Conservation (phyloP, 2,329 filamentous ascomycete species). For the Phoma sp. region DNA sequence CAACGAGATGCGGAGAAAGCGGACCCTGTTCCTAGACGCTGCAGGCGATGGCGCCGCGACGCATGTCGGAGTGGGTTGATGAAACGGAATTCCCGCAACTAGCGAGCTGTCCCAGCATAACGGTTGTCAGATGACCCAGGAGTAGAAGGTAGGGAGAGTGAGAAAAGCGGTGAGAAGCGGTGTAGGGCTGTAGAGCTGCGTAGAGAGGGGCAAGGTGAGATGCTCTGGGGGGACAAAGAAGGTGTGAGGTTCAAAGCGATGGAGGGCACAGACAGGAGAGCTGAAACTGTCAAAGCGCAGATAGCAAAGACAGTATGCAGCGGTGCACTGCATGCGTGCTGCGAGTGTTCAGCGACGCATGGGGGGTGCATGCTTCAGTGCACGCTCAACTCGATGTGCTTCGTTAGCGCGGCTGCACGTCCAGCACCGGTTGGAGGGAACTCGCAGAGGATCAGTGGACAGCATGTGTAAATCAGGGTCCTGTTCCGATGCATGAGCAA, state of each 20-base stretch:
- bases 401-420: slow-evolving; percentile 5
- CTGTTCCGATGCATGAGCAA: slow-evolving; percentile 17
- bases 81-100: slow-evolving; percentile 28
- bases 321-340: slow-evolving; percentile 9
- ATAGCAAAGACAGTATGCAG: slow-evolving; percentile 2
- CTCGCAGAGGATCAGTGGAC: not conserved
- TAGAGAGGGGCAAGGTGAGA: not conserved
- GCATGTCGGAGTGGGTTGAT: slow-evolving; percentile 23
- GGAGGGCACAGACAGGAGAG: slow-evolving; percentile 1
- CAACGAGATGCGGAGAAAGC: slow-evolving; percentile 28
- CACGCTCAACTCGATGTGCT: slow-evolving; percentile 3
- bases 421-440: slow-evolving; percentile 12
- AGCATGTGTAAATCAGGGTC: slow-evolving; percentile 16
- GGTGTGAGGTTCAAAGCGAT: slow-evolving; percentile 4
- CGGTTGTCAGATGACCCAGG: slow-evolving; percentile 43
- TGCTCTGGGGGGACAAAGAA: slow-evolving; percentile 3
- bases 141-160: slow-evolving; percentile 8
- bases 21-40: slow-evolving; percentile 25
- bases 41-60: slow-evolving; percentile 30
- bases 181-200: slow-evolving; percentile 11
- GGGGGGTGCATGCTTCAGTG: not conserved
- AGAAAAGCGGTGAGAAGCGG: slow-evolving; percentile 17
- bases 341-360: slow-evolving; percentile 9
- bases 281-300: slow-evolving; percentile 8
- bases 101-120: slow-evolving; percentile 20